Conservation (phyloP, 2,329 filamentous ascomycete species). For the Ilyonectria mors-panacis region DNA sequence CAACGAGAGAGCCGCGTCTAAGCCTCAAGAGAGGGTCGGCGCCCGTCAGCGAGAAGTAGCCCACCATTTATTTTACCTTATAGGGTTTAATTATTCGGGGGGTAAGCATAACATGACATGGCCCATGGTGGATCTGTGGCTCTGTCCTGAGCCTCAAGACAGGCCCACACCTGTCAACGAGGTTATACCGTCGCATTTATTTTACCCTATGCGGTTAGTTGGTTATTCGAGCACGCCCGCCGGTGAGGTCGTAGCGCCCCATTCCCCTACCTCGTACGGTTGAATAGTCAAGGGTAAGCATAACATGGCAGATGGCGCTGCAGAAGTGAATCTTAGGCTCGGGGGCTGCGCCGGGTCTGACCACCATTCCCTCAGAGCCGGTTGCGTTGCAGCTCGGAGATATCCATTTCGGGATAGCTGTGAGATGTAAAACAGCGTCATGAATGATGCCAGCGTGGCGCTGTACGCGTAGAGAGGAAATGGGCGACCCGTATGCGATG, state of each 20-base stretch:
- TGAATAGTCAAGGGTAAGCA: too few relatives aligned
- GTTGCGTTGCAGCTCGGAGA: background rate
- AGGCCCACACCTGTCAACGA: too few relatives aligned
- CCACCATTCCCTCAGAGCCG: background rate
- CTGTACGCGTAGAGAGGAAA: background rate
- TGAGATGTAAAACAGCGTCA: background rate
- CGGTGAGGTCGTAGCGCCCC: too few relatives aligned
- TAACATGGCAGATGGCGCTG: too few relatives aligned
- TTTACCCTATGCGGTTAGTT: too few relatives aligned
- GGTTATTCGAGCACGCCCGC: too few relatives aligned
- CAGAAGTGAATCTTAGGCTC: background rate
- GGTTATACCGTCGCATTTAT: too few relatives aligned
- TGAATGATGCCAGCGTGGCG: background rate
- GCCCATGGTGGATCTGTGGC: too few relatives aligned
- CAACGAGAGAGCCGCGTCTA: conserved; percentile 1
- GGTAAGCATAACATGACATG: background rate
- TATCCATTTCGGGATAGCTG: background rate
- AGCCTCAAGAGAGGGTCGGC: background rate
- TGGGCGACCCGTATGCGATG: background rate
- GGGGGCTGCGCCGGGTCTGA: background rate
- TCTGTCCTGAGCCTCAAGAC: too few relatives aligned
- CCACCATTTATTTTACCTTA: background rate
- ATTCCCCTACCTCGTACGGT: too few relatives aligned
- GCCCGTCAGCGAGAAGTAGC: background rate
- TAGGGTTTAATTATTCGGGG: background rate